Percentiles rank a stretch among this genome's conserved stretches.
Conservation (phyloP, 1,284 basidiomycete genomes). For the Austropuccinia psidii region DNA sequence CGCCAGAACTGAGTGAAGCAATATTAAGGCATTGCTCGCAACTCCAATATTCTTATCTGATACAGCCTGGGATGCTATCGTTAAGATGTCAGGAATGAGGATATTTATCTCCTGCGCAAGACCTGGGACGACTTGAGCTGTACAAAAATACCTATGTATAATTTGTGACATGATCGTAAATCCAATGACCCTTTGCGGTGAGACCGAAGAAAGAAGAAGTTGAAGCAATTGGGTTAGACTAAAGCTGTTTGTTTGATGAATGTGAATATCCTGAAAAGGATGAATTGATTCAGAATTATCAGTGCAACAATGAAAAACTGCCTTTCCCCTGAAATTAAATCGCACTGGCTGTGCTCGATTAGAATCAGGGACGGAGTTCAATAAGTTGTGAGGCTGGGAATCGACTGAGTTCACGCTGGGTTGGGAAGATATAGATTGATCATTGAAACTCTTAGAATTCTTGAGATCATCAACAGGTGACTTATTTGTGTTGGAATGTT, state of each 20-base stretch:
- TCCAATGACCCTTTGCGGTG: slow-evolving; percentile 28
- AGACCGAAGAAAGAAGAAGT: slow-evolving; percentile 29
- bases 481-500: background rate
- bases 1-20: slow-evolving; percentile 14
- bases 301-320: background rate
- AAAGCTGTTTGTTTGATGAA: slow-evolving; percentile 16
- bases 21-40: slow-evolving; percentile 8
- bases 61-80: slow-evolving; percentile 15
- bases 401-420: background rate
- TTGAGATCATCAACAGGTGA: no score
- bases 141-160: slow-evolving; percentile 10
- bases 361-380: background rate
- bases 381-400: background rate
- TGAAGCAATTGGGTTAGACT: slow-evolving; percentile 17
- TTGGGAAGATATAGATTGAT: no score
- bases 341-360: background rate
- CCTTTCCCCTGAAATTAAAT: slow-evolving; percentile 7
- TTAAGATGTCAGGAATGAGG: slow-evolving; percentile 21
- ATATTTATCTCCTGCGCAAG: background rate
- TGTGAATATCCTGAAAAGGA: background rate
- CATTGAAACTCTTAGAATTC: no score
- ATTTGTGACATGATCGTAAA: slow-evolving; percentile 34
- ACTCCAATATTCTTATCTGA: slow-evolving; percentile 30
- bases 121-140: background rate
- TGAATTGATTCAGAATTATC: background rate